Evolutionary conservation across 2,329 filamentous ascomycete species (phyloP).

Genomic region (Fusarium avenaceum): DNA sequence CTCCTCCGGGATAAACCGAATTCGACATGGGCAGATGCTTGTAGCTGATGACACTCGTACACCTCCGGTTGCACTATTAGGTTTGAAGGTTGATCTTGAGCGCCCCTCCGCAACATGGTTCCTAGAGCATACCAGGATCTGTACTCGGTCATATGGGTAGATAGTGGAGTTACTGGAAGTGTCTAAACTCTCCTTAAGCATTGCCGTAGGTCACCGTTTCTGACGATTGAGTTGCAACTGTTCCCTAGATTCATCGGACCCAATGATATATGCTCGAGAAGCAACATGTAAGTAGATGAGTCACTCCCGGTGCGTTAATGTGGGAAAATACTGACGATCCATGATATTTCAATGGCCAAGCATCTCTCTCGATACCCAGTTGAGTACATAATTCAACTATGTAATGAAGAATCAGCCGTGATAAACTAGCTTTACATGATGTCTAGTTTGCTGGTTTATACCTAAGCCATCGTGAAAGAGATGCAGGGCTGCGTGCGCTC

Average conservation of each 20-base stretch:
- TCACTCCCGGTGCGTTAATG: too few relatives aligned
- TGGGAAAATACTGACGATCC: too few relatives aligned
- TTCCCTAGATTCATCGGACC: background rate
- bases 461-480: too few relatives aligned
- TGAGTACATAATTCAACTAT: too few relatives aligned
- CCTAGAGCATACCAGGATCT: background rate
- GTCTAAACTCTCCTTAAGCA: background rate
- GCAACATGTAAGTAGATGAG: too few relatives aligned
- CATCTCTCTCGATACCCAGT: too few relatives aligned
- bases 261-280: too few relatives aligned
- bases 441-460: too few relatives aligned
- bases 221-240: background rate
- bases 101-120: background rate
- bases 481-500: too few relatives aligned
- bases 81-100: background rate
- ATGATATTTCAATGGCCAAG: too few relatives aligned
- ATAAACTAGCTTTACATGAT: too few relatives aligned
- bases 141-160: background rate
- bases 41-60: background rate
- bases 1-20: background rate
- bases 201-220: background rate
- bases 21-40: background rate
- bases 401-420: too few relatives aligned
- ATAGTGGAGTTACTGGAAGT: background rate
- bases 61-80: background rate